Percentiles rank a stretch among this genome's conserved stretches.
phyloP scores from a whole-genome alignment of 225 moss, liverwort and hornwort genomes.

The Polytrichum commune region DNA sequence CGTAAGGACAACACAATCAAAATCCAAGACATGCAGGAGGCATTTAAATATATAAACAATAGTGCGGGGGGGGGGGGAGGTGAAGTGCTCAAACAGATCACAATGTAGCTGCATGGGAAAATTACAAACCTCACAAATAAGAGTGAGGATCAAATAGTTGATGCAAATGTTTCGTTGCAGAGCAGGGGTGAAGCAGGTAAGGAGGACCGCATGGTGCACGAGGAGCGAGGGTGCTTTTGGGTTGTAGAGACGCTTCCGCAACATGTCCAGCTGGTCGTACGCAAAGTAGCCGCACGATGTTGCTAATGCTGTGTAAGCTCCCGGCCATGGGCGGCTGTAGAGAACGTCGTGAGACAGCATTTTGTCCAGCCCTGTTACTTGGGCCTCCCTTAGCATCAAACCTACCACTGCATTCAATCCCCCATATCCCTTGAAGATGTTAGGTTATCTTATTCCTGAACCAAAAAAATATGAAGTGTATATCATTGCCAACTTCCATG shows the following conservation, averaged over 20 bases:
- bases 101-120: background rate
- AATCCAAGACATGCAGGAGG: too few relatives aligned
- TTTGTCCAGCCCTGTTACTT: constrained; percentile 21
- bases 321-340: constrained; percentile 41
- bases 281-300: constrained; percentile 84
- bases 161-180: constrained; percentile 57
- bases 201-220: constrained; percentile 82
- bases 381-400: constrained; percentile 52
- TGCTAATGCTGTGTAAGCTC: constrained; percentile 52
- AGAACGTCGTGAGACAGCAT: constrained; percentile 69
- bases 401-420: constrained; percentile 52
- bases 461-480: background rate
- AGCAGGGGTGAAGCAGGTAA: constrained; percentile 78
- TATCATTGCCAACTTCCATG: too few relatives aligned
- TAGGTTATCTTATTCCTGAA: background rate
- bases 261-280: constrained; percentile 90
- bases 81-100: background rate
- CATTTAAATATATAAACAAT: background rate
- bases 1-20: too few relatives aligned
- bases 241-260: constrained; percentile 56
- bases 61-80: background rate
- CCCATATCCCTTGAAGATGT: background rate
- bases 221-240: constrained; percentile 68
- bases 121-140: constrained; percentile 74
- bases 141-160: constrained; percentile 89